Percentiles rank a stretch among this genome's conserved stretches.
Evolutionary conservation across 495 filamentous ascomycete genomes (phyloP).

Genomic region (Daldinia bambusicola): DNA sequence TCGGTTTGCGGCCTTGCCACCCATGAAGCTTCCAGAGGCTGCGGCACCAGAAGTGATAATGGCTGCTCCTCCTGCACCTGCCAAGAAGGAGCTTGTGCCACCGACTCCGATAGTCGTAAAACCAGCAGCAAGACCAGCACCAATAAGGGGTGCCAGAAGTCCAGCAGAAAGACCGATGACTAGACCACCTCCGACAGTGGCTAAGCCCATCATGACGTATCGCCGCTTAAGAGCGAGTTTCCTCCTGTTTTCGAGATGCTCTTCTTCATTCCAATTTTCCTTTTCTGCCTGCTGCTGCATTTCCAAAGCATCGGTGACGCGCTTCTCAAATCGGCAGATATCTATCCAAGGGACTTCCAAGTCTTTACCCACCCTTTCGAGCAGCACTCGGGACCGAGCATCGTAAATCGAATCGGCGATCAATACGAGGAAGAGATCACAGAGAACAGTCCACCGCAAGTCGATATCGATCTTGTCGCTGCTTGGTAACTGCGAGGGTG

Average conservation of each 20-base stretch:
- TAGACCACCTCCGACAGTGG: slow-evolving; percentile 93
- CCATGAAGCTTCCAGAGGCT: slow-evolving; percentile 86
- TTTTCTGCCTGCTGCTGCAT: slow-evolving; percentile 94
- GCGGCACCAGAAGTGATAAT: slow-evolving; percentile 91
- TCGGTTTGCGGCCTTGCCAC: slow-evolving; percentile 82
- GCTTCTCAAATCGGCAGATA: slow-evolving; percentile 96
- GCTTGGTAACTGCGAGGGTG: slow-evolving; percentile 80
- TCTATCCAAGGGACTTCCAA: slow-evolving; percentile 90
- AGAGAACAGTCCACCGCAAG: slow-evolving; percentile 96
- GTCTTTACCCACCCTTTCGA: slow-evolving; percentile 83
- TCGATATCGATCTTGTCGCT: slow-evolving; percentile 93
- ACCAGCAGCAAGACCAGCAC: slow-evolving; percentile 91
- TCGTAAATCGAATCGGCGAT: slow-evolving; percentile 97
- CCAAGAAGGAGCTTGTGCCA: slow-evolving; percentile 88
- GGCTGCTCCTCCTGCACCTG: slow-evolving; percentile 90
- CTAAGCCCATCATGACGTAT: slow-evolving; percentile 95
- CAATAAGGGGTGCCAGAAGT: slow-evolving; percentile 91
- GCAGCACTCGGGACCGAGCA: slow-evolving; percentile 82
- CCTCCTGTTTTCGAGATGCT: slow-evolving; percentile 88
- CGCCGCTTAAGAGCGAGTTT: slow-evolving; percentile 82
- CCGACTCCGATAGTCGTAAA: slow-evolving; percentile 94
- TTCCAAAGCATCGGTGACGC: slow-evolving; percentile 94
- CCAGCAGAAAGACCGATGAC: slow-evolving; percentile 97
- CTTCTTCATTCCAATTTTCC: slow-evolving; percentile 97
- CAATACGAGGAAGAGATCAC: slow-evolving; percentile 93